These are phyloP conservation scores for Selaginella moellendorffii DNA, from an alignment of 75 land plant genomes.

Conservation along the genomic window DNA sequence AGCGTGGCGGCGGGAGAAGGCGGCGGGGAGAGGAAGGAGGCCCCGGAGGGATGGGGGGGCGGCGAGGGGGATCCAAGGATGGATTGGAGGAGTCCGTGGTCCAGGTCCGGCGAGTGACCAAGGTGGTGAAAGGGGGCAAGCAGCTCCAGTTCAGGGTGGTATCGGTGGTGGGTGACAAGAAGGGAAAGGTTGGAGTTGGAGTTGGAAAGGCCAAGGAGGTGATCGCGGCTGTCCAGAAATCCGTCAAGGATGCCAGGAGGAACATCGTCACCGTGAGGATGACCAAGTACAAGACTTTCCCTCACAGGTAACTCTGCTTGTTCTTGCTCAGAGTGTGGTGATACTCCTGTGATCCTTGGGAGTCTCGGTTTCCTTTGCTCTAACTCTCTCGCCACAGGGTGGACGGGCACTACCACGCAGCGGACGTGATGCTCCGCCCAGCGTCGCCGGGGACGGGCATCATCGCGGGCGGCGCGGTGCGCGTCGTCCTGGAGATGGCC, in stretches of 20 bases:
- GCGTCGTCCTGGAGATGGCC: slow-evolving; percentile 80
- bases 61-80: slow-evolving; percentile 18
- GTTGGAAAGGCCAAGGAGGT: slow-evolving; percentile 90
- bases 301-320: slow-evolving; percentile 86
- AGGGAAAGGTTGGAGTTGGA: slow-evolving; percentile 90
- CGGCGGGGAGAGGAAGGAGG: slow-evolving; percentile 27
- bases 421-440: slow-evolving; percentile 92
- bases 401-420: slow-evolving; percentile 83
- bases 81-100: slow-evolving; percentile 80
- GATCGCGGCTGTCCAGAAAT: slow-evolving; percentile 66
- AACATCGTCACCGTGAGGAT: slow-evolving; percentile 66
- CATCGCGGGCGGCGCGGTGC: slow-evolving; percentile 93
- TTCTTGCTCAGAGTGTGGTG: no score
- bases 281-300: slow-evolving; percentile 75
- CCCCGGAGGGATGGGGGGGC: slow-evolving; percentile 4
- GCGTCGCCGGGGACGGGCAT: slow-evolving; percentile 96
- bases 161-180: slow-evolving; percentile 73
- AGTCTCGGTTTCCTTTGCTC: no score
- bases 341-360: no score
- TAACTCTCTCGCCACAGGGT: slow-evolving; percentile 35
- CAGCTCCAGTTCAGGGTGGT: slow-evolving; percentile 74
- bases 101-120: slow-evolving; percentile 91
- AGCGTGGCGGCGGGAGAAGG: slow-evolving; percentile 15
- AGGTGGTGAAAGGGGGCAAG: slow-evolving; percentile 96
- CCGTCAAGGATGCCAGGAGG: slow-evolving; percentile 54